A percentile compares a stretch with the other conserved stretches of the same genome.
phyloP scores from a whole-genome alignment of 352 stramenopile genomes.

The Thraustotheca clavata region DNA sequence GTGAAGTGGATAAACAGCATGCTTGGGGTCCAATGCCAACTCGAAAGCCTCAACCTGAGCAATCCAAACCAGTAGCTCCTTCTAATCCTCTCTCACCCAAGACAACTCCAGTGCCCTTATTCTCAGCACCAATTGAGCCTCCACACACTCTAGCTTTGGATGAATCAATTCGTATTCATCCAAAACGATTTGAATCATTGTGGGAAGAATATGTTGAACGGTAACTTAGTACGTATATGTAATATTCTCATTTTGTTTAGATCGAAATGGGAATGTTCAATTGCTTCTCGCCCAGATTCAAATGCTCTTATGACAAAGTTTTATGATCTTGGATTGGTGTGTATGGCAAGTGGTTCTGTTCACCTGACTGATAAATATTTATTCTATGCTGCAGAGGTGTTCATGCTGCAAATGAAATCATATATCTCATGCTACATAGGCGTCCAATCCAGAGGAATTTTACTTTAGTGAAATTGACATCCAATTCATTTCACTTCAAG shows the following conservation, averaged over 20 bases:
- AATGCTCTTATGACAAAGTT: constrained; percentile 35
- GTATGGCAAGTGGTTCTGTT: constrained; percentile 66
- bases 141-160: constrained; percentile 49
- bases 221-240: constrained; percentile 30
- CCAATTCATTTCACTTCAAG: not conserved
- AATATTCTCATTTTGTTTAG: not conserved
- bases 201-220: constrained; percentile 69
- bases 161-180: constrained; percentile 32
- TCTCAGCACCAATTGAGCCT: too few relatives aligned
- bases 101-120: too few relatives aligned
- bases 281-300: constrained; percentile 6
- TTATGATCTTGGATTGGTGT: constrained; percentile 37
- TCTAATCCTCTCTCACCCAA: too few relatives aligned
- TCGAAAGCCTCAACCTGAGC: too few relatives aligned
- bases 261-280: not conserved
- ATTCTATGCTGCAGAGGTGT: constrained; percentile 37
- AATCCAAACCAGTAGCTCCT: too few relatives aligned
- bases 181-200: constrained; percentile 62
- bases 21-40: too few relatives aligned
- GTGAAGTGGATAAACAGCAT: too few relatives aligned
- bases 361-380: constrained; percentile 64
- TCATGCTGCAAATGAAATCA: not conserved
- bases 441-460: not conserved
- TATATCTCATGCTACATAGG: not conserved
- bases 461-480: not conserved